A percentile compares a stretch with the other conserved stretches of the same genome.
Evolutionary conservation across 176 grass and related monocot genomes (phyloP).

Genomic region (Musa beccarii): DNA sequence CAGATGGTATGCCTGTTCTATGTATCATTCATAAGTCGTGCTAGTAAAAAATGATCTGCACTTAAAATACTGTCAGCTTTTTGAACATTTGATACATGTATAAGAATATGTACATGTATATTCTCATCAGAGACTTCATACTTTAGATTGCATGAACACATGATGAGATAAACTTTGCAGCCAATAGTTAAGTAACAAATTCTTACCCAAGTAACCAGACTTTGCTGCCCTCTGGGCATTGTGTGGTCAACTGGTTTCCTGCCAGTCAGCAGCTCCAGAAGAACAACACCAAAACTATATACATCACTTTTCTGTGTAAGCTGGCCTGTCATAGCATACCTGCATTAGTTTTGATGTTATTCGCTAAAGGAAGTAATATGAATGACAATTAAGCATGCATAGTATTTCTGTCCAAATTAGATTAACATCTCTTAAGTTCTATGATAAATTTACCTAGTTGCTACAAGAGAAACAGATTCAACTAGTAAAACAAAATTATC

Average conservation of each 20-base stretch:
- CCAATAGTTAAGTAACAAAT: neutral
- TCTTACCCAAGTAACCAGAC: conserved; percentile 87
- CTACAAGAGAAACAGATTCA: neutral
- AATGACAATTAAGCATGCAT: neutral
- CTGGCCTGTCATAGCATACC: conserved; percentile 94
- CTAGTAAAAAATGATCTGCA: no score
- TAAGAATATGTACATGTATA: no score
- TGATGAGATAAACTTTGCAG: no score
- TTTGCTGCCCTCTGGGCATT: conserved; percentile 94
- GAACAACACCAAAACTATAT: conserved; percentile 94
- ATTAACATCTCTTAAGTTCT: neutral
- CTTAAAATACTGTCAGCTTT: no score
- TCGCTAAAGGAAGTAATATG: neutral
- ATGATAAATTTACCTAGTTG: neutral
- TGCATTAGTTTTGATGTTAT: conserved; percentile 22
- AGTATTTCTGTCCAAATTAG: neutral
- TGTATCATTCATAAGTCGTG: no score
- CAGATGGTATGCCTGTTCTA: no score
- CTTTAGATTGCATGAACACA: neutral
- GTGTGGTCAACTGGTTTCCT: conserved; percentile 94
- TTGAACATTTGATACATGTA: no score
- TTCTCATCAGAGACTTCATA: conserved; percentile 1
- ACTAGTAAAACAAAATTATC: neutral
- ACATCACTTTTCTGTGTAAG: conserved; percentile 93
- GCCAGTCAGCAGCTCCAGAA: conserved; percentile 89